phyloP scores from a whole-genome alignment of 225 moss, liverwort and hornwort genomes.

The Sphagnum tenellum region DNA sequence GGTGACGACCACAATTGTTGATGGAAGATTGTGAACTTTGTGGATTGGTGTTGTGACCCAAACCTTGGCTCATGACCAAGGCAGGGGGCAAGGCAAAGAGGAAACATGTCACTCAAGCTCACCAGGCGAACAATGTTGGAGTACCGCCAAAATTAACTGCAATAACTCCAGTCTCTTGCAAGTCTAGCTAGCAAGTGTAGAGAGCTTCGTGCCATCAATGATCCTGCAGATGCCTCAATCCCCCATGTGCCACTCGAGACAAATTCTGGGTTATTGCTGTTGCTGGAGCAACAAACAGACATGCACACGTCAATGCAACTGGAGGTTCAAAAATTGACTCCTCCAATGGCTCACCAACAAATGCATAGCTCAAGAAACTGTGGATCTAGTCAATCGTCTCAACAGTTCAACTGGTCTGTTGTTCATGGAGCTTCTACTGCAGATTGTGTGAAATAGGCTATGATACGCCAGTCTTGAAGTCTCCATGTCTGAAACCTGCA shows the following conservation, averaged over 20 bases:
- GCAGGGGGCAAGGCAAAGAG: too few relatives aligned
- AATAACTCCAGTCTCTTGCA: conserved; percentile 7
- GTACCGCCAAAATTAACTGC: conserved; percentile 14
- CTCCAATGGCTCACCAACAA: conserved; percentile 35
- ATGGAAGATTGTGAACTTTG: too few relatives aligned
- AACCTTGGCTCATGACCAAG: too few relatives aligned
- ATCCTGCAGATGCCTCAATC: conserved; percentile 22
- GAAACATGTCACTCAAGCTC: conserved; percentile 17
- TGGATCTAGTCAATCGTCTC: too few relatives aligned
- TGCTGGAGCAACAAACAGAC: too few relatives aligned
- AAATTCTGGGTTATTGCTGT: too few relatives aligned
- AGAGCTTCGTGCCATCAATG: conserved; percentile 16
- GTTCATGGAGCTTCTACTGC: conserved; percentile 34
- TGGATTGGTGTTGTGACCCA: too few relatives aligned
- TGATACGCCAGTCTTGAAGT: conserved; percentile 8
- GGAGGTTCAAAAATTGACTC: conserved; percentile 8
- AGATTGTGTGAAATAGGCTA: conserved; percentile 15
- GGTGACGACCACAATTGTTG: too few relatives aligned
- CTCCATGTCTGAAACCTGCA: conserved; percentile 6
- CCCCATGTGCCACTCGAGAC: too few relatives aligned
- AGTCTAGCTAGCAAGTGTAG: conserved; percentile 9
- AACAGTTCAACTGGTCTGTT: conserved; percentile 44
- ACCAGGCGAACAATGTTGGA: conserved; percentile 14
- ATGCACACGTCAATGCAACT: not conserved
- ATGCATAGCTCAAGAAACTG: conserved; percentile 24